phyloP scores from a whole-genome alignment of 306 rosid species.

The Fragaria nilgerrensis region DNA sequence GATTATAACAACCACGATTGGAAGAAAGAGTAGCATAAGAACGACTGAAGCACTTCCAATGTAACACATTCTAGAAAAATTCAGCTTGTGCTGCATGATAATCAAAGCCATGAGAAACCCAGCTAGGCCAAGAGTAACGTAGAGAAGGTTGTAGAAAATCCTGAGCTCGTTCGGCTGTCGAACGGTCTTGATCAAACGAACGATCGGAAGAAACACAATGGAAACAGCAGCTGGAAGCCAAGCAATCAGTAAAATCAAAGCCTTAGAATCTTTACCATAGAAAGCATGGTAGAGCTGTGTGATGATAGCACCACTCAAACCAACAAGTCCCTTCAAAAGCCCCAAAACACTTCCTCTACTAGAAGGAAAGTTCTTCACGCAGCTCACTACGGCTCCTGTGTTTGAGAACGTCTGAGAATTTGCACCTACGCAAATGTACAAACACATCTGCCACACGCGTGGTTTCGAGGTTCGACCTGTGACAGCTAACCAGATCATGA shows the following conservation, averaged over 20 bases:
- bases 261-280: constrained; percentile 41
- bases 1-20: constrained; percentile 40
- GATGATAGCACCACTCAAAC: constrained; percentile 68
- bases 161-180: constrained; percentile 41
- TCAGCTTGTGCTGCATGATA: constrained; percentile 41
- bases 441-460: constrained; percentile 67
- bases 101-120: constrained; percentile 60
- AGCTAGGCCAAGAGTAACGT: constrained; percentile 61
- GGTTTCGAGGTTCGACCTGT: constrained; percentile 40
- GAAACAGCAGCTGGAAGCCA: constrained; percentile 65
- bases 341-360: constrained; percentile 71
- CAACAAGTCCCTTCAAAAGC: constrained; percentile 65
- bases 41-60: constrained; percentile 37
- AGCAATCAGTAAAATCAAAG: constrained; percentile 53
- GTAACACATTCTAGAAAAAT: constrained; percentile 32
- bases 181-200: constrained; percentile 30
- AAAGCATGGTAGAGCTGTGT: constrained; percentile 56
- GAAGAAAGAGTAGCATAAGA: constrained; percentile 39
- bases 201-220: constrained; percentile 37
- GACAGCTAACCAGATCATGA: constrained; percentile 77
- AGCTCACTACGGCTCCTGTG: constrained; percentile 59
- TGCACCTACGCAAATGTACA: constrained; percentile 66
- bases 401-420: constrained; percentile 66
- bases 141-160: constrained; percentile 52
- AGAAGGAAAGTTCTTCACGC: constrained; percentile 60